Evolutionary conservation across 2,329 filamentous ascomycete species (phyloP).

Genomic region (Aspergillus sp.): DNA sequence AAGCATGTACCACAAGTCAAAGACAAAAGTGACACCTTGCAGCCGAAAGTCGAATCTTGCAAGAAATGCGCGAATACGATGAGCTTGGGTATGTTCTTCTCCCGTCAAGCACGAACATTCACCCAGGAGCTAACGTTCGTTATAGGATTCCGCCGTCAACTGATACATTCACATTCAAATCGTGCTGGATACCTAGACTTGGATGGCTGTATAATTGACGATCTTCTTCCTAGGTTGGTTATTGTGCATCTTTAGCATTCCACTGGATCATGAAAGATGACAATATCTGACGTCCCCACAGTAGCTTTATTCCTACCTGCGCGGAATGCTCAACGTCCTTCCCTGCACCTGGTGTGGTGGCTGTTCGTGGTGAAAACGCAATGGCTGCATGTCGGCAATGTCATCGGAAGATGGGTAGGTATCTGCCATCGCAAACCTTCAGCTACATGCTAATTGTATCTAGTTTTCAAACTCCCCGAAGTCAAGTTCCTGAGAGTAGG

Average conservation of each 20-base stretch:
- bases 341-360: constrained; percentile 62
- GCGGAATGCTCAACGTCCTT: constrained; percentile 70
- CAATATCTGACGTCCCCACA: constrained; percentile 33
- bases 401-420: constrained; percentile 70
- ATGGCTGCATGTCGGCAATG: constrained; percentile 77
- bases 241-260: background rate
- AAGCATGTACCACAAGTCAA: constrained; percentile 61
- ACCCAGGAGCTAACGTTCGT: background rate
- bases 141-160: constrained; percentile 61
- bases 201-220: constrained; percentile 69
- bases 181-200: constrained; percentile 77
- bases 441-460: background rate
- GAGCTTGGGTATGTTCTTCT: constrained; percentile 39
- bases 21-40: constrained; percentile 38
- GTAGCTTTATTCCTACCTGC: constrained; percentile 77
- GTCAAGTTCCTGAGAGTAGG: constrained; percentile 75
- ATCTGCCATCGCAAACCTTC: background rate
- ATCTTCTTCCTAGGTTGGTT: constrained; percentile 69
- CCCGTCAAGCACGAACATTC: background rate
- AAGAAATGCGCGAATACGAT: constrained; percentile 55
- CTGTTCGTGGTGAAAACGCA: constrained; percentile 70
- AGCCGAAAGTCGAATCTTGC: constrained; percentile 50
- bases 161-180: constrained; percentile 72
- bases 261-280: background rate
- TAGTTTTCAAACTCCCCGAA: constrained; percentile 71